These are phyloP conservation scores for Cinnamomum chago DNA, from an alignment of 164 flowering plant species.

Conservation along the genomic window DNA sequence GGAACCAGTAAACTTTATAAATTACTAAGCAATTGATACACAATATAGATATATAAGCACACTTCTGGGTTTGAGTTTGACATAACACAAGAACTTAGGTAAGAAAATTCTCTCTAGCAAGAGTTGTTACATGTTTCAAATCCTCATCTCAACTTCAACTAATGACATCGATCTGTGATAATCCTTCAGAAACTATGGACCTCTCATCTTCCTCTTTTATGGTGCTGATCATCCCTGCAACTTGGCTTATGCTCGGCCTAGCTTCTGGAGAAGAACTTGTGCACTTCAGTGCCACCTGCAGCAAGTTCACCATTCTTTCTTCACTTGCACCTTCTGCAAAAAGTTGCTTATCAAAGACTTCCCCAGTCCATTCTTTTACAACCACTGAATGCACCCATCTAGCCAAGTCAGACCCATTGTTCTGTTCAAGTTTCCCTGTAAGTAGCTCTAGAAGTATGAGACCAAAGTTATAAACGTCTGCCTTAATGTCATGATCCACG, in stretches of 20 bases:
- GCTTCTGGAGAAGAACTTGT: constrained; percentile 36
- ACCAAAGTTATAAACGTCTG: constrained; percentile 46
- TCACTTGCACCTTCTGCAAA: constrained; percentile 47
- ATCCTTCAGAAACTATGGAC: constrained; percentile 27
- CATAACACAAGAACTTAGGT: background rate
- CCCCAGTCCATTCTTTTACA: constrained; percentile 67
- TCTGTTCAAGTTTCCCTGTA: constrained; percentile 53
- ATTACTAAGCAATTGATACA: background rate
- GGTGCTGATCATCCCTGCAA: constrained; percentile 36
- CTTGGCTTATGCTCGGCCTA: constrained; percentile 50
- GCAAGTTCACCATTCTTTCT: constrained; percentile 60
- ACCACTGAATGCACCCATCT: constrained; percentile 60
- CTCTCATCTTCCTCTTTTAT: constrained; percentile 63
- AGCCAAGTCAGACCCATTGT: constrained; percentile 48
- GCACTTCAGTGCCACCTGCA: constrained; percentile 63
- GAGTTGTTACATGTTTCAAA: background rate
- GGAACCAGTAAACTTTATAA: background rate
- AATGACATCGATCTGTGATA: background rate
- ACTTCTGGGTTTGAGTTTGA: too few species aligned
- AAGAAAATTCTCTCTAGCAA: background rate
- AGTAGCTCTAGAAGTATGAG: constrained; percentile 64
- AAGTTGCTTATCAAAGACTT: constrained; percentile 53
- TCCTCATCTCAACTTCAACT: background rate
- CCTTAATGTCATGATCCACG: constrained; percentile 21
- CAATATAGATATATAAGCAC: background rate